Conservation (phyloP, 371 early-diverging fungal genomes). For the Dichotomocladium elegans region DNA sequence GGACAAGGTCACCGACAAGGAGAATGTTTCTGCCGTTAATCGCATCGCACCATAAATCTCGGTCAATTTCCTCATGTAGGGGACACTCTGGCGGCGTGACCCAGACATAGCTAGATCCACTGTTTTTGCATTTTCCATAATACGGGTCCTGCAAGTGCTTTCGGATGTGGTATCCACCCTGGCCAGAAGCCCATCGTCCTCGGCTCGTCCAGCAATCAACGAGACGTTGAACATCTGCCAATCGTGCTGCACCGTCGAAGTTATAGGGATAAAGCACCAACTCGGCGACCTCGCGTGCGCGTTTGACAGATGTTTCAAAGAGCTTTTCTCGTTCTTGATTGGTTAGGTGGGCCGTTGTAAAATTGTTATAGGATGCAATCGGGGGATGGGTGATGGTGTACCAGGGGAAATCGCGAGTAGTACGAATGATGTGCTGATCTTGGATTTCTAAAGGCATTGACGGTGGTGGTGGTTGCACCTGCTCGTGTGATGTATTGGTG, state of each 20-base stretch:
- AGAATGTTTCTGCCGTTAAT: constrained; percentile 38
- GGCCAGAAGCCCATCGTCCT: constrained; percentile 7
- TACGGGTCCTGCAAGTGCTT: constrained; percentile 41
- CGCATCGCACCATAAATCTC: constrained; percentile 26
- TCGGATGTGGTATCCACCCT: background rate
- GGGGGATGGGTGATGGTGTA: constrained; percentile 1
- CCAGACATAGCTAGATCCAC: constrained; percentile 1
- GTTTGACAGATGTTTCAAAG: background rate
- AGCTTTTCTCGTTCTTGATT: background rate
- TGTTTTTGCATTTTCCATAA: constrained; percentile 14
- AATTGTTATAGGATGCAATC: background rate
- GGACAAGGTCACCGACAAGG: constrained; percentile 53
- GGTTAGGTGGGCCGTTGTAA: background rate
- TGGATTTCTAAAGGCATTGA: no score
- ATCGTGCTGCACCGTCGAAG: background rate
- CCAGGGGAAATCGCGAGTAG: background rate
- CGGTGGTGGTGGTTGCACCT: no score
- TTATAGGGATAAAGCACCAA: background rate
- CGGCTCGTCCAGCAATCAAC: constrained; percentile 17
- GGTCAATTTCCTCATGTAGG: constrained; percentile 10
- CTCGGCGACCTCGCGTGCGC: constrained; percentile 4
- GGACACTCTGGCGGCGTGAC: constrained; percentile 2
- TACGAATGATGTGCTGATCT: no score
- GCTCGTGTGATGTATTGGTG: no score
- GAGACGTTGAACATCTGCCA: constrained; percentile 3